Evolutionary conservation across 2,329 filamentous ascomycete species (phyloP).

Genomic region (Aspergillus sp.): DNA sequence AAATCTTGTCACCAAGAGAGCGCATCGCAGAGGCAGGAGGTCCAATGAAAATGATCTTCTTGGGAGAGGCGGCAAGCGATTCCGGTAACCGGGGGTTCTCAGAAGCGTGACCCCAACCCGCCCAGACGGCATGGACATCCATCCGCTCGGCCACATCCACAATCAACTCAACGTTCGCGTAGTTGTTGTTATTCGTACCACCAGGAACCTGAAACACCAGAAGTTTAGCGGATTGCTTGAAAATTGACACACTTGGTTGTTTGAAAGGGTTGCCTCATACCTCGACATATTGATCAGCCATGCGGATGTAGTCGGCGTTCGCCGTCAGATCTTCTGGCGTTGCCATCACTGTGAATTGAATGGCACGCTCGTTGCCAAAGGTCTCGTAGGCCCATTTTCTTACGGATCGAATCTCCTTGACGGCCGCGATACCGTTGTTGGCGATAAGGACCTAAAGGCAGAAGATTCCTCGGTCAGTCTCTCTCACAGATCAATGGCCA

Average conservation of each 20-base stretch:
- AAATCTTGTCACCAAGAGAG: conserved; percentile 98
- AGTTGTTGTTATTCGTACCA: conserved; percentile 99
- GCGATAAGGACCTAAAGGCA: conserved; percentile 81
- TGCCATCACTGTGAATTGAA: conserved; percentile 99
- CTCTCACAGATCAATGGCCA: not conserved
- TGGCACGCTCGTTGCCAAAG: conserved; percentile 95
- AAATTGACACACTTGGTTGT: not conserved
- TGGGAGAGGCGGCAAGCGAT: conserved; percentile 89
- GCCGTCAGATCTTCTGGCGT: conserved; percentile 96
- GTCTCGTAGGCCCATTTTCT: conserved; percentile 99
- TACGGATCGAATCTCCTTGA: conserved; percentile 98
- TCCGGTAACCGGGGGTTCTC: conserved; percentile 98
- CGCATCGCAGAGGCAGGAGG: conserved; percentile 98
- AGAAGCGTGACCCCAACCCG: conserved; percentile 97
- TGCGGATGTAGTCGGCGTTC: conserved; percentile 98
- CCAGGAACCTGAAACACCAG: conserved; percentile 69
- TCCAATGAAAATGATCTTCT: conserved; percentile 99
- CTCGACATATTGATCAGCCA: conserved; percentile 99
- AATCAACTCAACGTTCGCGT: conserved; percentile 98
- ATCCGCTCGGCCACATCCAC: conserved; percentile 98
- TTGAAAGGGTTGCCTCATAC: conserved; percentile 36
- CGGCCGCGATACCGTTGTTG: conserved; percentile 99
- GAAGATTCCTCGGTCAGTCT: conserved; percentile 5
- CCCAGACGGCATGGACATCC: conserved; percentile 98
- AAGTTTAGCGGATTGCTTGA: not conserved